Base-by-base conservation (phyloP, 1,284 basidiomycete species). In the Pisolithus thermaeus region DNA sequence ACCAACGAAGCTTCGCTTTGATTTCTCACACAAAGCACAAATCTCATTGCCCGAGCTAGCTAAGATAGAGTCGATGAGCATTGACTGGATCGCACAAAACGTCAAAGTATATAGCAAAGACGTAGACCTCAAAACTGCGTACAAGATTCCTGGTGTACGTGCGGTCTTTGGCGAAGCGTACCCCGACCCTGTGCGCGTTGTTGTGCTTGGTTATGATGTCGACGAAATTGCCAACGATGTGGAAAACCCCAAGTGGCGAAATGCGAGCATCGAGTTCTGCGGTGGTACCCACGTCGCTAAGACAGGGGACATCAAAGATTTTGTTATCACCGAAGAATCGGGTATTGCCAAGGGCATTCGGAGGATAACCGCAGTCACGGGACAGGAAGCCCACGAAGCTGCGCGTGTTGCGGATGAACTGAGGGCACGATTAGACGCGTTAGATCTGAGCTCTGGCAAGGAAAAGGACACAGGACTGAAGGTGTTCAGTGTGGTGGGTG, bases 111-210 rank as follows among this genome's bases (percentile, higher is more conserved):
- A 78, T 68, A 84, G 90, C 64, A 87, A 92, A 67, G 93, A 99
- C 55, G 72, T 99, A 52, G 75, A 84, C 47, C 76, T 99, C n/a
- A 78, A 82, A 51, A 78, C 78, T 8, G 95, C 93, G 0, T 82
- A 86, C 61, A 84, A 89, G 70, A 97, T 99, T 54, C 84, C 94
- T 22, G 96, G 97, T 16, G 71, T 99, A 32, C 81, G 96, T 37
- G 97, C 97, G 4, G 97, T 99, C 32, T 99, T 99, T 64, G 96
- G 96, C 45, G 96, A 99, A 73, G 81, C 91, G 2, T 99, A 99
- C 68, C 96, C 96, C 3, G 95, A 99, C 70, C 96, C 96, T 2
- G 96, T 99, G 18, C 81, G 96, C 41, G 93, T 99, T 1, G 97
- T 99, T 12, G 82, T 90, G 9, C 76, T 99, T 40, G 93, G 91